Base-by-base conservation (phyloP, 2,329 filamentous ascomycete genomes). In the Mycosphaerella sp. region DNA sequence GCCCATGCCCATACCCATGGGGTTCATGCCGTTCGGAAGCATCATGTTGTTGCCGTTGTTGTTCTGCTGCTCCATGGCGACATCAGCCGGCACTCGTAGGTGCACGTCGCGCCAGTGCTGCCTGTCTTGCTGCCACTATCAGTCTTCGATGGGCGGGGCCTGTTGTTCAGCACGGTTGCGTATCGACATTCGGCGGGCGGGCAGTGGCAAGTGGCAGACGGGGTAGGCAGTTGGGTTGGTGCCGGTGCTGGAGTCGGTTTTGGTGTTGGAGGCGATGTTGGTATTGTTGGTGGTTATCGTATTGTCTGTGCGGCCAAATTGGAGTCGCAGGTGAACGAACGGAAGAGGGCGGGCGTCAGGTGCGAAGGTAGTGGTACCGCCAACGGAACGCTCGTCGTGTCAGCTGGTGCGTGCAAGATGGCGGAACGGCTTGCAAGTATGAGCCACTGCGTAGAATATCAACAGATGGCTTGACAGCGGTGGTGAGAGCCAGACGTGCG, bases 11-110 rank as follows among this genome's bases (percentile, higher is more conserved):
- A 27, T 28, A 25, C 53, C 48, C 51, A 56, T 50, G n/a, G 42
- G 48, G 39, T 50, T 48, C 25, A 58, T 52, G 30, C 53, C 53
- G 40, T 52, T 48, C 18, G 49, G 48, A 51, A 56, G 52, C 50
- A 54, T 56, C 50, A 54, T 56, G 49, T 56, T 58, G 14, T 14
- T 42, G 18, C 21, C 21, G 21, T 34, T 34, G 30, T 34, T 34
- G 9, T 34, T 34, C 16, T 47, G 46, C 35, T 54, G 51, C 25
- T 54, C 51, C 51, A 54, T 54, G n/a, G 44, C 21, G 21, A 34
- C 30, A 34, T 9, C 30, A 34, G 30, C 10, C 30, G 7, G 30
- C 30, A 34, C 30, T 12, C 30, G 30, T 5, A n/a, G 10, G 30
- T 34, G 30, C 30, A 34, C 30, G 8, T 30, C 25, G 43, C 49